A percentile compares a stretch with the other conserved stretches of the same genome.
Conservation (phyloP, 805 yeast species). For the Barnettozyma siamensis region DNA sequence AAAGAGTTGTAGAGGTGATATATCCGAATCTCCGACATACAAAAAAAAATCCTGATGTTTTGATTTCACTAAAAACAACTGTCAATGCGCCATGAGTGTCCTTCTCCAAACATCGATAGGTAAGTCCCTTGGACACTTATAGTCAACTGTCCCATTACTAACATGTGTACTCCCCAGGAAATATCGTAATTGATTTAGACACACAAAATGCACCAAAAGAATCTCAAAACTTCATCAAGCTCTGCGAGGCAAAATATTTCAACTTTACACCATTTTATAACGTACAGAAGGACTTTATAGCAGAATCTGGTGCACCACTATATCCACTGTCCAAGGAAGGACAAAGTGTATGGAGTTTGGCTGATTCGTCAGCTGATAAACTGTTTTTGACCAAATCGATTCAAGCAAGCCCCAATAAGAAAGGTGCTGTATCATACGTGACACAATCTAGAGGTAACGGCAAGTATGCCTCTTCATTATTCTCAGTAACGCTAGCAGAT, state of each 20-base stretch:
- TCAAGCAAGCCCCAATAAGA: conserved; percentile 20
- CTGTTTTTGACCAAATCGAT: conserved; percentile 20
- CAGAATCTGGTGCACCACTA: conserved; percentile 44
- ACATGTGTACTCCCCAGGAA: no score
- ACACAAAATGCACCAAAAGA: conserved; percentile 32
- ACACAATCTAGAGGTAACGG: conserved; percentile 6
- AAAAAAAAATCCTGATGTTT: no score
- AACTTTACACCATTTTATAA: conserved; percentile 46
- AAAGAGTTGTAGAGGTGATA: no score
- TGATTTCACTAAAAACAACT: no score
- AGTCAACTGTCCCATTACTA: no score
- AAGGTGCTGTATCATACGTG: conserved; percentile 33
- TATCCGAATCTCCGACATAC: no score
- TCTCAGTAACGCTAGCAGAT: conserved; percentile 33
- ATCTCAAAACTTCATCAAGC: conserved; percentile 43
- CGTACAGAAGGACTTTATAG: conserved; percentile 33
- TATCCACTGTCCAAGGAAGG: conserved; percentile 35
- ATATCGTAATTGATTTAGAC: conserved; percentile 45
- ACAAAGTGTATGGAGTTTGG: conserved; percentile 27
- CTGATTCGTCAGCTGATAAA: conserved; percentile 11
- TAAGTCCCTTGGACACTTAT: conserved; percentile 18
- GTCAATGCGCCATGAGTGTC: conserved; percentile 32
- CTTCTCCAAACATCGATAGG: conserved; percentile 35
- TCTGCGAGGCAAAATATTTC: conserved; percentile 48
- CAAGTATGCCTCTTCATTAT: conserved; percentile 29